Evolutionary conservation across 2,329 filamentous ascomycete species (phyloP).

Genomic region (Xylaria sp.): DNA sequence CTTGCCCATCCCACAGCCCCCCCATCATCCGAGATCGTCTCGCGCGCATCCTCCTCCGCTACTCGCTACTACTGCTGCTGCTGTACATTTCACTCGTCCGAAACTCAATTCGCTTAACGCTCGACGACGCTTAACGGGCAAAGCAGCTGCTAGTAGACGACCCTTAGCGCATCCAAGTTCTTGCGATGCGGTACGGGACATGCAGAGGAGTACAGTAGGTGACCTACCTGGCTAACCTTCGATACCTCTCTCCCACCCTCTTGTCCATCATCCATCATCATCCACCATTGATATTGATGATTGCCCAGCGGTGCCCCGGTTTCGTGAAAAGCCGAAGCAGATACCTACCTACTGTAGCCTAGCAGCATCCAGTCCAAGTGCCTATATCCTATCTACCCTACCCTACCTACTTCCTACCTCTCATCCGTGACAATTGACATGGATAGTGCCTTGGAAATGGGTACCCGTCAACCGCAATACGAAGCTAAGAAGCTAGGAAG

Average conservation of each 20-base stretch:
- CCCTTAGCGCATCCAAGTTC: constrained; percentile 2
- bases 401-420: not conserved
- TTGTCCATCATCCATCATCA: not conserved
- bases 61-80: not conserved
- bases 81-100: constrained; percentile 25
- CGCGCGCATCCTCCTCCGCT: constrained; percentile 22
- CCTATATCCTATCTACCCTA: not conserved
- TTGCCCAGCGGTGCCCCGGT: not conserved
- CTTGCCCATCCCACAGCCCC: constrained; percentile 27
- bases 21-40: constrained; percentile 31
- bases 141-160: not conserved
- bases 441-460: constrained; percentile 9
- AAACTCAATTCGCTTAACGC: constrained; percentile 36
- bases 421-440: not conserved
- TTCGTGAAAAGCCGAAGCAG: not conserved
- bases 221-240: too few relatives aligned
- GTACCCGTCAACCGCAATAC: constrained; percentile 7
- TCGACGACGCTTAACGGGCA: constrained; percentile 30
- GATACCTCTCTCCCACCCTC: not conserved
- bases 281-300: not conserved
- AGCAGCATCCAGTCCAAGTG: not conserved
- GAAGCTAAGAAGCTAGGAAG: not conserved
- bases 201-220: not conserved
- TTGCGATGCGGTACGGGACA: constrained; percentile 6
- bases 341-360: not conserved